Conservation (phyloP, 2,329 filamentous ascomycete genomes). For the Colletotrichum noveboracense region DNA sequence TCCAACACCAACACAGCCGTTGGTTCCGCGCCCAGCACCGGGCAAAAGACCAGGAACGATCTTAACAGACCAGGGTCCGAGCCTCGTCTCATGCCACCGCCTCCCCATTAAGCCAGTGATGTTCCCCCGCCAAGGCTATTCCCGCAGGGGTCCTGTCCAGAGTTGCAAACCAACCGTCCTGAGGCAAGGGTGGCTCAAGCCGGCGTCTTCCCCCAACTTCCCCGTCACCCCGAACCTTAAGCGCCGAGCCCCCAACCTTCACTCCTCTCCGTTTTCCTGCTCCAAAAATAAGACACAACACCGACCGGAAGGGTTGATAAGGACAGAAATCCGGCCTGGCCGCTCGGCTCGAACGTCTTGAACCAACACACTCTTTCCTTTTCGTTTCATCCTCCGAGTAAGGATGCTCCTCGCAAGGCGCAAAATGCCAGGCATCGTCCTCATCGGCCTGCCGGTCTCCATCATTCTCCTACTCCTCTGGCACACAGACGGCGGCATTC, state of each 20-base stretch:
- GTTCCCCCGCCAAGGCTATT: neutral
- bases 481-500: neutral
- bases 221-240: neutral
- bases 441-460: neutral
- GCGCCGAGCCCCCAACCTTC: neutral
- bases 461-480: conserved; percentile 4
- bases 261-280: neutral
- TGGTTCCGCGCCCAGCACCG: neutral
- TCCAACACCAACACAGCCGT: neutral
- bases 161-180: neutral
- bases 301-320: neutral
- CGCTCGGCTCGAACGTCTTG: conserved; percentile 31
- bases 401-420: neutral
- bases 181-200: neutral
- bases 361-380: neutral
- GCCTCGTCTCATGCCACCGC: neutral
- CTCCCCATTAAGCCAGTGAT: neutral
- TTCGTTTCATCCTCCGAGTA: fast-evolving
- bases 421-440: neutral
- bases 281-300: neutral
- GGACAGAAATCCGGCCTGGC: neutral
- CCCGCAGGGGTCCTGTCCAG: neutral
- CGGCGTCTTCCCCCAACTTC: neutral
- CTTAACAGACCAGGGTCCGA: neutral
- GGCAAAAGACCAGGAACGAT: neutral